Evolutionary conservation across 2,329 filamentous ascomycete genomes (phyloP).

Genomic region (Aspergillus sp.): DNA sequence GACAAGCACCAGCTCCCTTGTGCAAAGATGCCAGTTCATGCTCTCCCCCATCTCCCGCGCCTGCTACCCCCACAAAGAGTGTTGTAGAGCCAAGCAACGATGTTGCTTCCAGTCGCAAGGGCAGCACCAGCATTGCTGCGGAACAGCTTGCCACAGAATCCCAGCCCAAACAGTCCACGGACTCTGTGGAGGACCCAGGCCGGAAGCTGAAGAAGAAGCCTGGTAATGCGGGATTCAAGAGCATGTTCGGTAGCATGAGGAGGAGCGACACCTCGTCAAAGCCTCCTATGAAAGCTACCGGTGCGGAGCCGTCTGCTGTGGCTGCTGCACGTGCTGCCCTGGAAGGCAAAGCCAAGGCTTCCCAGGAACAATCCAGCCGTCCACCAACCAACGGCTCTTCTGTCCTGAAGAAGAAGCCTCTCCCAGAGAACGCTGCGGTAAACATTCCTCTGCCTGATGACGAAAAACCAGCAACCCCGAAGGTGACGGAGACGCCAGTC

Average conservation of each 20-base stretch:
- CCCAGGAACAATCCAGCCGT: constrained; percentile 20
- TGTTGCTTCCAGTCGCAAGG: constrained; percentile 4
- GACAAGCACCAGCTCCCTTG: constrained; percentile 25
- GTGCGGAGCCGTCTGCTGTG: constrained; percentile 30
- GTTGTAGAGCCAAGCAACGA: too few relatives aligned
- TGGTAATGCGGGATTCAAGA: constrained; percentile 38
- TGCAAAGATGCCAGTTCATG: constrained; percentile 26
- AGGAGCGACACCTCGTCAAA: constrained; percentile 23
- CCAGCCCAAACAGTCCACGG: constrained; percentile 27
- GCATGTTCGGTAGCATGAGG: constrained; percentile 39
- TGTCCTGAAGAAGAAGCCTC: constrained; percentile 31
- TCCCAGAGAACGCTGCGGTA: constrained; percentile 11
- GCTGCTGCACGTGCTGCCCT: constrained; percentile 40
- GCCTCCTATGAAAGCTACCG: constrained; percentile 28
- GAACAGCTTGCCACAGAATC: constrained; percentile 21
- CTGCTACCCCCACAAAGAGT: constrained; percentile 1
- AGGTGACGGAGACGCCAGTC: constrained; percentile 8
- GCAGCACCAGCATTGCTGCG: constrained; percentile 12
- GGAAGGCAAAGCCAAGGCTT: constrained; percentile 32
- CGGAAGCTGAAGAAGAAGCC: constrained; percentile 44
- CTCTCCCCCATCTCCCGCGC: constrained; percentile 20
- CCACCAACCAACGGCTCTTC: constrained; percentile 19
- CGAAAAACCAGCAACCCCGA: constrained; percentile 7
- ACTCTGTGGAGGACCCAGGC: constrained; percentile 25
- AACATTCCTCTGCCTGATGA: constrained; percentile 3